Conservation (phyloP, 1,284 basidiomycete species). For the Ustilago esculenta region DNA sequence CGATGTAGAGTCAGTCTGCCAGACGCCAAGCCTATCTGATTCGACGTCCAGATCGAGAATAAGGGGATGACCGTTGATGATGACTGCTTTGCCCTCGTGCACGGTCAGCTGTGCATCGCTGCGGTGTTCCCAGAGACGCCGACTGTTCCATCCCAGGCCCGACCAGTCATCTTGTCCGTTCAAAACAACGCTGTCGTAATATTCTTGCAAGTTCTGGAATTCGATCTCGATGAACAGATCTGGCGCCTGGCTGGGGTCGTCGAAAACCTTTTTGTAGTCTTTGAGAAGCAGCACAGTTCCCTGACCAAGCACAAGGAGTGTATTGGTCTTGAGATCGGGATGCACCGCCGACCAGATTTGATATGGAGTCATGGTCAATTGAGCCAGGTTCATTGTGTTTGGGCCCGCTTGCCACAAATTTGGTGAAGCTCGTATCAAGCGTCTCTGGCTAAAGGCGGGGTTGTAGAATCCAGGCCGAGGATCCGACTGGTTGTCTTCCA, state of each 20-base stretch:
- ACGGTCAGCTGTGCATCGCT: constrained; percentile 42
- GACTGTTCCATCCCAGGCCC: constrained; percentile 25
- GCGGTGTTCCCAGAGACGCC: constrained; percentile 27
- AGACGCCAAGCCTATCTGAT: background rate
- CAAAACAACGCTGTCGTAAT: constrained; percentile 2
- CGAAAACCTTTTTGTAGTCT: constrained; percentile 50
- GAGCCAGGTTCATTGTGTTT: constrained; percentile 37
- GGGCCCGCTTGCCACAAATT: constrained; percentile 41
- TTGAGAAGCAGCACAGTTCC: constrained; percentile 48
- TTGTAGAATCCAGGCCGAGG: background rate
- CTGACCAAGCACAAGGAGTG: constrained; percentile 53
- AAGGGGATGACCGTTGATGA: constrained; percentile 23
- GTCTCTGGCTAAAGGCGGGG: constrained; percentile 8
- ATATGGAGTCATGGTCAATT: constrained; percentile 37
- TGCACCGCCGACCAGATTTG: constrained; percentile 58
- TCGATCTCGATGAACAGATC: constrained; percentile 39
- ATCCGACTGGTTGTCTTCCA: background rate
- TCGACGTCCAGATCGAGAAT: constrained; percentile 14
- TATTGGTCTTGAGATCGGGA: constrained; percentile 50
- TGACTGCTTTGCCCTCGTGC: constrained; percentile 41
- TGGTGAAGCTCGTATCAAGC: constrained; percentile 3
- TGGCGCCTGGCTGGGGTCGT: constrained; percentile 13
- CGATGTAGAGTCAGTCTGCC: too few species aligned
- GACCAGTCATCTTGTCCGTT: constrained; percentile 6
- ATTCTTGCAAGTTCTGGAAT: constrained; percentile 23